Evolutionary conservation across 257 asterid genomes (phyloP).

Genomic region (Anisodus tanguticus): DNA sequence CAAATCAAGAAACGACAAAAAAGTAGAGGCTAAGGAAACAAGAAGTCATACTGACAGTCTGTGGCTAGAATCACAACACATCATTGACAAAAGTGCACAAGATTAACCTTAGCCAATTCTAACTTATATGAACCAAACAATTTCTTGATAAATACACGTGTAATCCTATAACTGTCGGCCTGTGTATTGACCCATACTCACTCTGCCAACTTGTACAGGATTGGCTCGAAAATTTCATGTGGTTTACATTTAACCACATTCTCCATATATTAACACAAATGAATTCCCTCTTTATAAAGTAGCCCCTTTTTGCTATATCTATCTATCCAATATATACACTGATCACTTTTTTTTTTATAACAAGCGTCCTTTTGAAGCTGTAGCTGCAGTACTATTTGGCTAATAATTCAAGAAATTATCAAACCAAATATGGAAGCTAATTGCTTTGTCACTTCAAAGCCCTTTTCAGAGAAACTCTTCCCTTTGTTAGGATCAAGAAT

Average conservation of each 20-base stretch:
- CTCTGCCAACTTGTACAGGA: constrained; percentile 43
- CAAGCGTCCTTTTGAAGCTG: neutral
- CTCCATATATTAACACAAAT: constrained; percentile 26
- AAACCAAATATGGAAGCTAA: constrained; percentile 43
- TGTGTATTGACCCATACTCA: constrained; percentile 36
- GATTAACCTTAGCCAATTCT: constrained; percentile 31
- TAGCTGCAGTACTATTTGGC: constrained; percentile 10
- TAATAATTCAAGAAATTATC: constrained; percentile 3
- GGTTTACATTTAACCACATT: constrained; percentile 51
- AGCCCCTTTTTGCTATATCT: constrained; percentile 34
- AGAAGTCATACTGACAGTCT: neutral
- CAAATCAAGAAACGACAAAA: neutral
- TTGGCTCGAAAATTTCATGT: constrained; percentile 44
- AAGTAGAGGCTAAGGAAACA: neutral
- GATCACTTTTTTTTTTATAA: neutral
- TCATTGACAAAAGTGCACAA: constrained; percentile 9
- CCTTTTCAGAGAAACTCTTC: constrained; percentile 46
- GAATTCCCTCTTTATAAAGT: constrained; percentile 37
- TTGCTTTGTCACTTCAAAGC: constrained; percentile 60
- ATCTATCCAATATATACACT: neutral
- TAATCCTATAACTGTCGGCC: neutral
- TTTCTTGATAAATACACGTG: neutral
- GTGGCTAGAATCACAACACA: constrained; percentile 36
- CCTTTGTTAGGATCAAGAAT: constrained; percentile 43
- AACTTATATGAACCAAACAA: constrained; percentile 17